These are phyloP conservation scores for Phoenix dactylifera DNA, from an alignment of 176 grass and related monocot genomes.

Conservation along the genomic window DNA sequence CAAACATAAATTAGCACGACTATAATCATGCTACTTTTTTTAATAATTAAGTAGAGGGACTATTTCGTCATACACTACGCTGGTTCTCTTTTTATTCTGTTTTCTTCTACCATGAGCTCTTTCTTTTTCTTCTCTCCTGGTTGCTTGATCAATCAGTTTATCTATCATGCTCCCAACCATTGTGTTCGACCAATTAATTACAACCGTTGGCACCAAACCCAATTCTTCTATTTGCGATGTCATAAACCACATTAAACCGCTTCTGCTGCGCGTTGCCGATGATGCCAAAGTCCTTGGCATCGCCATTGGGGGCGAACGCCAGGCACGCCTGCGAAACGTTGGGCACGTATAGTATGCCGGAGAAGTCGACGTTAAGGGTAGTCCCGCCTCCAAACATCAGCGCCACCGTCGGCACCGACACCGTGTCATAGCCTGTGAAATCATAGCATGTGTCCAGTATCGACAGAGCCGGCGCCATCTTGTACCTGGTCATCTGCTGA, in stretches of 20 bases:
- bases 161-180: background rate
- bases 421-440: constrained; percentile 32
- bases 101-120: no score
- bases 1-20: no score
- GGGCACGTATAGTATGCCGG: constrained; percentile 49
- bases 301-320: constrained; percentile 54
- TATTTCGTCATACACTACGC: no score
- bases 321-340: constrained; percentile 51
- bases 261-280: constrained; percentile 81
- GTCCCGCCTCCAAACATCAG: constrained; percentile 44
- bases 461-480: constrained; percentile 30
- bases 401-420: constrained; percentile 48
- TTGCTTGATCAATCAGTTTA: no score
- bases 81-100: no score
- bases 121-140: no score
- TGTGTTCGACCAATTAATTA: background rate
- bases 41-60: no score
- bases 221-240: constrained; percentile 44
- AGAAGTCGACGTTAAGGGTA: constrained; percentile 32
- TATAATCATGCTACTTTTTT: no score
- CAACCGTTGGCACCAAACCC: constrained; percentile 57
- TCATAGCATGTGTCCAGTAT: constrained; percentile 89
- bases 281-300: constrained; percentile 29
- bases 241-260: constrained; percentile 52
- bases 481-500: background rate